Evolutionary conservation across 306 rosid genomes (phyloP).

Genomic region (Neltuma alba): DNA sequence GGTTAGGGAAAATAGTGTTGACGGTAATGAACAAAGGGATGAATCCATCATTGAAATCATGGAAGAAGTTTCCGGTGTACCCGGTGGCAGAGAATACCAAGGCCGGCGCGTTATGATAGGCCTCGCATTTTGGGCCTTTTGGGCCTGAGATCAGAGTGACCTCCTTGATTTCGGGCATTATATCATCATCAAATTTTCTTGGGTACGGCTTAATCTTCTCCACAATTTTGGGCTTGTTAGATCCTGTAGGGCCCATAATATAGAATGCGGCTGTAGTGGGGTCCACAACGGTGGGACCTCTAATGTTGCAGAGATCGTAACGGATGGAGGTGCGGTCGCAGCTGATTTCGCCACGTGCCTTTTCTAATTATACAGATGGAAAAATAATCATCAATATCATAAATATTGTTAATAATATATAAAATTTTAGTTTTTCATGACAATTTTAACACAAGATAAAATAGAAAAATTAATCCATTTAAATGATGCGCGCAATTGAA

Average conservation of each 20-base stretch:
- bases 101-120: slow-evolving; percentile 38
- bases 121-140: slow-evolving; percentile 37
- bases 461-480: too few species aligned
- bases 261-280: slow-evolving; percentile 17
- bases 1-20: slow-evolving; percentile 19
- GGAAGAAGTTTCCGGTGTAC: slow-evolving; percentile 58
- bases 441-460: too few species aligned
- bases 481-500: too few species aligned
- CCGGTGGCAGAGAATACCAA: slow-evolving; percentile 49
- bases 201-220: slow-evolving; percentile 26
- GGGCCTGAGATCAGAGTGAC: slow-evolving; percentile 45
- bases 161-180: slow-evolving; percentile 18
- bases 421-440: too few species aligned
- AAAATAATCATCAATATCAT: background rate
- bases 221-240: background rate
- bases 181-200: background rate
- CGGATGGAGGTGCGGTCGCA: background rate
- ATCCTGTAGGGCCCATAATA: background rate
- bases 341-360: background rate
- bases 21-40: slow-evolving; percentile 48
- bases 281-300: background rate
- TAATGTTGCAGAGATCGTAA: background rate
- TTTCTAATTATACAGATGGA: background rate
- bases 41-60: slow-evolving; percentile 55
- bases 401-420: too few species aligned